Evolutionary conservation across 305 asterid genomes (phyloP), one percentile per base, ranked within the genome.

Genomic region (Fraxinus angustifolia): DNA sequence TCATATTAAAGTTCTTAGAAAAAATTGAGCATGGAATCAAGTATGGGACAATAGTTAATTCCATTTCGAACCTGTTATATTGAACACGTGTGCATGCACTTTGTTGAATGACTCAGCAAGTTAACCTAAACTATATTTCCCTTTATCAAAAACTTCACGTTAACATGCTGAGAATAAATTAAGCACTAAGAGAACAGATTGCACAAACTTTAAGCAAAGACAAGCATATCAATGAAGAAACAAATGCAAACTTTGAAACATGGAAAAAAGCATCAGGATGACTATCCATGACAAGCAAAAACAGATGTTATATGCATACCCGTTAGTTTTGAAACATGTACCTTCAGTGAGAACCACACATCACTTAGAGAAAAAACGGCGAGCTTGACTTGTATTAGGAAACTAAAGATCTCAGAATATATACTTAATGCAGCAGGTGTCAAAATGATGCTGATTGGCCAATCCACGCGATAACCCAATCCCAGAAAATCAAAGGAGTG

Each of bases 331-430:
- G 73, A 80, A 79, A 82, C 48, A 71, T 81, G 78, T 84, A 94
- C 98, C 99, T 94, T 94, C 78, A 96, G 82, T 50, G 88, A 87
- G 87, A 91, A 71, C 99, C 99, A 96, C 31, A 88, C 88, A 85
- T 94, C 97, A 90, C 92, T 93, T 79, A 96, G 86, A 74, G 96
- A 93, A 89, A 89, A 92, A 80, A 88, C 91, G 14, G 98, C 98
- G 84, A 94, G 98, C 97, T 96, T 96, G 84, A 96, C 90, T 92
- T 92, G 97, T 83, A 96, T 89, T 88, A 94, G 91, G 90, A 96
- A 96, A 87, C 82, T 92, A 83, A 94, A 96, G 83, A 96, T 90
- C 78, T 96, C 89, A 4, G 98, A 94, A 82, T 96, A 96, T 82
- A 90, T 90, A 76, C 86, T 88, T 90, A 96, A 72, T 80, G 99